Evolutionary conservation across 2,329 filamentous ascomycete genomes (phyloP).

Genomic region (Trichoderma koningiopsis): DNA sequence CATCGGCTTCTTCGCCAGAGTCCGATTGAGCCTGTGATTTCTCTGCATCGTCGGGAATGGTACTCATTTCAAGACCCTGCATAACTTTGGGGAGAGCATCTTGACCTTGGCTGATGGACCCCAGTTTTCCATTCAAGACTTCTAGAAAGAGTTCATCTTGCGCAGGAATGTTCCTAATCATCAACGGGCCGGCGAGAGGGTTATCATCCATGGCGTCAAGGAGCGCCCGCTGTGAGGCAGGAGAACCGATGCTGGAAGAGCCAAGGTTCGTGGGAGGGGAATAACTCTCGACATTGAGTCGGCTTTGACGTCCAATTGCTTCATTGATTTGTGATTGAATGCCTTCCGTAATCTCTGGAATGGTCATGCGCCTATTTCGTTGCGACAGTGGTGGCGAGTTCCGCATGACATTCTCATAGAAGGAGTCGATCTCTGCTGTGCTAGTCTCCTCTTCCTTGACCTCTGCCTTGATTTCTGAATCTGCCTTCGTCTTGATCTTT

Average conservation of each 20-base stretch:
- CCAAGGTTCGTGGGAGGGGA: conserved; percentile 16
- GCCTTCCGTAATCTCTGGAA: background rate
- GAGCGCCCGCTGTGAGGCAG: conserved; percentile 1
- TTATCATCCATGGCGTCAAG: conserved; percentile 49
- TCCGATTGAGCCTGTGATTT: background rate
- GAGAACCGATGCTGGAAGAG: background rate
- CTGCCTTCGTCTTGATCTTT: too few relatives aligned
- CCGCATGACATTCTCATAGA: background rate
- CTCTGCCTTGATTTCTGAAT: background rate
- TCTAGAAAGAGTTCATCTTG: conserved; percentile 58
- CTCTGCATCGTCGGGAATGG: conserved; percentile 28
- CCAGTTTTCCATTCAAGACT: conserved; percentile 54
- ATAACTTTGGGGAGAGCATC: conserved; percentile 48
- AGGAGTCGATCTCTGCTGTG: background rate
- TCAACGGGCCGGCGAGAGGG: conserved; percentile 54
- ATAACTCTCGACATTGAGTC: background rate
- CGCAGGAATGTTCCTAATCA: conserved; percentile 57
- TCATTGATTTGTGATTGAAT: background rate
- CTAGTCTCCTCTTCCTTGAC: background rate
- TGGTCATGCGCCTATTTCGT: background rate
- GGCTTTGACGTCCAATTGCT: background rate
- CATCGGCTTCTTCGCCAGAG: background rate
- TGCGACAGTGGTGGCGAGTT: background rate
- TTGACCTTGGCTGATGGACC: conserved; percentile 50
- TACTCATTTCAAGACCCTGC: conserved; percentile 26